Evolutionary conservation across 805 yeast genomes (phyloP).

Genomic region (Candida lessepsii): DNA sequence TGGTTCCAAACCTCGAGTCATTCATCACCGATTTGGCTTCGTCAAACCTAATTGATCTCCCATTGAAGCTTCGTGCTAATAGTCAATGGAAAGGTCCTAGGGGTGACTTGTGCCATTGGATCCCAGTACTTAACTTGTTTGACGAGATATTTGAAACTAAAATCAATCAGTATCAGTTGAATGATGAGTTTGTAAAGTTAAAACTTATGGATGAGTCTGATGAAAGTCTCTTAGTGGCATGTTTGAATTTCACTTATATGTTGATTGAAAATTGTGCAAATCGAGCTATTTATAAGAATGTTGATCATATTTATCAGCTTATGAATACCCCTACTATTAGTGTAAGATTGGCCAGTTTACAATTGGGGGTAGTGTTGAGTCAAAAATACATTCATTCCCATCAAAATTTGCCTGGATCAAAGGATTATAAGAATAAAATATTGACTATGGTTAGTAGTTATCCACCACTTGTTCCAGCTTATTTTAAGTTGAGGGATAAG

Average conservation of each 20-base stretch:
- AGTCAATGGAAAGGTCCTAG: slow-evolving; percentile 59
- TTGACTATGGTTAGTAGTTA: slow-evolving; percentile 53
- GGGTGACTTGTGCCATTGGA: slow-evolving; percentile 75
- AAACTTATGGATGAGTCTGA: slow-evolving; percentile 47
- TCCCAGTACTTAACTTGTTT: slow-evolving; percentile 69
- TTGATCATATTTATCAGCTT: slow-evolving; percentile 57
- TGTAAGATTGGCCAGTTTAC: slow-evolving; percentile 59
- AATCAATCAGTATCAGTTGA: slow-evolving; percentile 53
- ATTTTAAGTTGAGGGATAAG: slow-evolving; percentile 16
- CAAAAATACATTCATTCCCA: slow-evolving; percentile 56
- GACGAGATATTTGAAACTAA: slow-evolving; percentile 61
- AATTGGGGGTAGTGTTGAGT: slow-evolving; percentile 56
- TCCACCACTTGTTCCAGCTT: slow-evolving; percentile 47
- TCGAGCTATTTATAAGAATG: slow-evolving; percentile 64
- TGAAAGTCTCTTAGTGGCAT: slow-evolving; percentile 44
- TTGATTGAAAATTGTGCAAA: slow-evolving; percentile 69
- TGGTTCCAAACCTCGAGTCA: slow-evolving; percentile 27
- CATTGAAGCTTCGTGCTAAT: slow-evolving; percentile 35
- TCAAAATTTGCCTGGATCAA: slow-evolving; percentile 44
- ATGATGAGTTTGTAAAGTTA: slow-evolving; percentile 46
- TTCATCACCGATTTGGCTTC: slow-evolving; percentile 38
- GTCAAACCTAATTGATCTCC: slow-evolving; percentile 39
- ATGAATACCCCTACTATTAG: slow-evolving; percentile 58
- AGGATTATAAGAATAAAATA: slow-evolving; percentile 44
- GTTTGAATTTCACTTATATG: slow-evolving; percentile 60